Evolutionary conservation across 2,329 filamentous ascomycete species (phyloP).

Genomic region (Diplodia seriata): DNA sequence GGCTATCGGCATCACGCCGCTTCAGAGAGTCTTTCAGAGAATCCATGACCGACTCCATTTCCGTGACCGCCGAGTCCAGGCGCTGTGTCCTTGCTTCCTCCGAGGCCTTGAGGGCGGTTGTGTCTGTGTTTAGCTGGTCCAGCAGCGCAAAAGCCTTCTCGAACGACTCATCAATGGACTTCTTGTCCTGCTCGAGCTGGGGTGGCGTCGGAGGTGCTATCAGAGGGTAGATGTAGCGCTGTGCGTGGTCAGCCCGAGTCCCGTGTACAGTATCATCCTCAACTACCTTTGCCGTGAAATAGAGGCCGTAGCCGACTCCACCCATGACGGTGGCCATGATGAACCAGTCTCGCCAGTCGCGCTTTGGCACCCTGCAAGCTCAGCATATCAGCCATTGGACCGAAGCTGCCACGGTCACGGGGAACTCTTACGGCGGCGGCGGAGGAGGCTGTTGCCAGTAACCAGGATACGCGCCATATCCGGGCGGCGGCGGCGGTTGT

Average conservation of each 20-base stretch:
- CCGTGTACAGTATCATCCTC: neutral
- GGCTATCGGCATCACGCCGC: slow-evolving; percentile 84
- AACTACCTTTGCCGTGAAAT: slow-evolving; percentile 79
- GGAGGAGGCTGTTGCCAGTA: slow-evolving; percentile 61
- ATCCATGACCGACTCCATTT: slow-evolving; percentile 82
- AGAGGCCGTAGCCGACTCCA: slow-evolving; percentile 87
- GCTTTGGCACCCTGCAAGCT: slow-evolving; percentile 63
- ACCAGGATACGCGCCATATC: slow-evolving; percentile 61
- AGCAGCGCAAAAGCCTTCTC: slow-evolving; percentile 89
- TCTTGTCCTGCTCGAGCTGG: slow-evolving; percentile 92
- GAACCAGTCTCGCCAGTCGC: slow-evolving; percentile 99
- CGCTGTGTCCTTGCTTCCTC: slow-evolving; percentile 85
- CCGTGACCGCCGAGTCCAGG: slow-evolving; percentile 79
- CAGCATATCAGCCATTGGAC: slow-evolving; percentile 2
- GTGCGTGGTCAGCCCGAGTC: slow-evolving; percentile 31
- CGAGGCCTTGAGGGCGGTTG: slow-evolving; percentile 81
- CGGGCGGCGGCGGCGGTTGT: slow-evolving; percentile 48
- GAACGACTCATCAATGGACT: slow-evolving; percentile 90
- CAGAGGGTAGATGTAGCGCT: slow-evolving; percentile 90
- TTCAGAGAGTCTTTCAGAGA: slow-evolving; percentile 83
- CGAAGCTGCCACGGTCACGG: neutral
- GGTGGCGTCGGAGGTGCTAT: slow-evolving; percentile 93
- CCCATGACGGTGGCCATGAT: slow-evolving; percentile 98
- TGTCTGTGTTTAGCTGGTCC: slow-evolving; percentile 91
- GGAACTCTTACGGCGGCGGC: slow-evolving; percentile 58